phyloP scores from a whole-genome alignment of 345 rosid species.

The Excoecaria agallocha region DNA sequence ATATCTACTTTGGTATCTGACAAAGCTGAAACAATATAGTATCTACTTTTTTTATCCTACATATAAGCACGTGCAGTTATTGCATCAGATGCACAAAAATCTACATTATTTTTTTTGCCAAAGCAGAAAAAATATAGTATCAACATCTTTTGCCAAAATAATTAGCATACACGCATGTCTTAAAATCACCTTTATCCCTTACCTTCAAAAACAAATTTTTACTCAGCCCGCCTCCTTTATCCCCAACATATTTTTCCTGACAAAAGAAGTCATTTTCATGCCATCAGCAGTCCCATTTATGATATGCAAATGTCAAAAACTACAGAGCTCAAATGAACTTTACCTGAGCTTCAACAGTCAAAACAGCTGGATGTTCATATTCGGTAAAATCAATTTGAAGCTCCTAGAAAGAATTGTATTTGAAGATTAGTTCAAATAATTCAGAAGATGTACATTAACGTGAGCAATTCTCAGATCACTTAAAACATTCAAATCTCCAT shows the following conservation, averaged over 20 bases:
- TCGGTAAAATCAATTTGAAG: conserved; percentile 64
- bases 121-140: too few species aligned
- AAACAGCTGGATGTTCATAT: conserved; percentile 77
- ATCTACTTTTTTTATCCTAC: conserved; percentile 87
- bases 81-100: too few species aligned
- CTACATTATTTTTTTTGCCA: too few species aligned
- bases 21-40: conserved; percentile 74
- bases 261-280: neutral
- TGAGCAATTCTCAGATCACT: neutral
- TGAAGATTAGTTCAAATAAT: neutral
- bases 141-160: neutral
- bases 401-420: conserved; percentile 41
- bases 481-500: neutral
- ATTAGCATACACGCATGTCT: neutral
- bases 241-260: conserved; percentile 76
- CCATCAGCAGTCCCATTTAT: neutral
- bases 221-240: conserved; percentile 59
- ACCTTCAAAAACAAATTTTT: conserved; percentile 92
- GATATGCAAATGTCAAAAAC: neutral
- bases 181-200: conserved; percentile 1
- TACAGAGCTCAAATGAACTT: neutral
- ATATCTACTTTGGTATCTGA: conserved; percentile 74
- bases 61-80: conserved; percentile 16
- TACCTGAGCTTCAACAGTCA: conserved; percentile 92
- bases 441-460: neutral